Percentiles rank a stretch among this genome's conserved stretches.
phyloP scores from a whole-genome alignment of 371 early-diverging fungal genomes.

The Syncephalastrum contaminatum region DNA sequence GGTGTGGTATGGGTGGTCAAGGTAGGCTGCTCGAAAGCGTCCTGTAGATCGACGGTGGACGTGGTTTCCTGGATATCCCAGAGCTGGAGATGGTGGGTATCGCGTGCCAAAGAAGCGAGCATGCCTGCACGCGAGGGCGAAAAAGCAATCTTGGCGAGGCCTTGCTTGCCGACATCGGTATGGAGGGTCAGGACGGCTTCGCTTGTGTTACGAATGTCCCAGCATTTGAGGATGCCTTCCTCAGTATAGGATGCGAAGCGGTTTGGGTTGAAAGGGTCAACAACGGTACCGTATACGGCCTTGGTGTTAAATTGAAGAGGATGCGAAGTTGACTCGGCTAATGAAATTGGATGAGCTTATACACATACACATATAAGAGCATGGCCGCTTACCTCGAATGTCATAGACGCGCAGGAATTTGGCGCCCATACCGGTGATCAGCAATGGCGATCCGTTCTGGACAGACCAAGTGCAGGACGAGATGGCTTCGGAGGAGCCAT shows the following conservation, averaged over 20 bases:
- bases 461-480: constrained; percentile 75
- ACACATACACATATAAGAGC: not conserved
- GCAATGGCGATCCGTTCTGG: constrained; percentile 42
- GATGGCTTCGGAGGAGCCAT: constrained; percentile 72
- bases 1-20: not conserved
- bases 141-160: constrained; percentile 60
- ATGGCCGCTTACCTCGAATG: constrained; percentile 49
- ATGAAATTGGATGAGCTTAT: not conserved
- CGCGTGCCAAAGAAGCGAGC: constrained; percentile 66
- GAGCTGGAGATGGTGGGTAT: constrained; percentile 52
- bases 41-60: constrained; percentile 8
- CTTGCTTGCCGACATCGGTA: constrained; percentile 32
- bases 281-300: constrained; percentile 67
- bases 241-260: constrained; percentile 75
- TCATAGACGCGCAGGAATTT: constrained; percentile 78
- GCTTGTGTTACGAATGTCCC: constrained; percentile 72
- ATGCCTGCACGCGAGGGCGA: constrained; percentile 63
- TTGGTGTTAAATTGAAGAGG: constrained; percentile 67
- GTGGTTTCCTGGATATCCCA: constrained; percentile 68
- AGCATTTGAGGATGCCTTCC: constrained; percentile 71
- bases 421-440: constrained; percentile 77
- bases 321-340: constrained; percentile 25
- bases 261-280: constrained; percentile 72
- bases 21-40: not conserved
- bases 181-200: constrained; percentile 53